Base-by-base conservation (phyloP, 306 rosid genomes). In the Coriaria nepalensis region DNA sequence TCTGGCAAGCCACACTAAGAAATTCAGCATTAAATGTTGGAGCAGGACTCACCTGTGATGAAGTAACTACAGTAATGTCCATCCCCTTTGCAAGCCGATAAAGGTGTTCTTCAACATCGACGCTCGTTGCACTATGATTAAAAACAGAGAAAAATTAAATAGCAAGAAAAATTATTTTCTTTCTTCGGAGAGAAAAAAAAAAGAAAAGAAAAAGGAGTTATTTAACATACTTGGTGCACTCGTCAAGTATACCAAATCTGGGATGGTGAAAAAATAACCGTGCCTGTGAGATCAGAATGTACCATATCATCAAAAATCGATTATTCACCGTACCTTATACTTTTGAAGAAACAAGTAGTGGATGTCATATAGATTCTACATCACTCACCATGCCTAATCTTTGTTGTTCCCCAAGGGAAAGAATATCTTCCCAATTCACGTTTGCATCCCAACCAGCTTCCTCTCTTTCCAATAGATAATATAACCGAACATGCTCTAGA, bases 381-480 rank as follows among this genome's bases (percentile, higher is more conserved):
- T 53, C 29, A 47, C 88, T 58, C 65, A 90, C 98, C 98, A 90
- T 90, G 73, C 98, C 98, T 54, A 90, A 71, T 58, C 98, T 81
- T 82, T 90, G 98, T 72, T 90, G 98, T 71, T 90, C 98, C 35
- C 98, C 98, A 44, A 90, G 92, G 45, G 98, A 90, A 20, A 90
- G 94, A 39, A 57, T 73, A 65, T 90, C 95, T 65, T 90, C 95
- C 98, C 98, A 90, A 48, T 85, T 81, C 62, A 73, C 56, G 64
- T 73, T 74, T 49, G 95, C 92, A 67, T 90, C 94, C 98, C 95
- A 90, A 45, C 98, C 87, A 32, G 58, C 67, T 47, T 57, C 65
- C 57, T 71, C 87, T 65, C 98, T 85, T 64, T 79, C 95, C 77
- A 90, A 66, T 55, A 90, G 95, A 82, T 90, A 90, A 75, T 65